phyloP scores from a whole-genome alignment of 2,329 filamentous ascomycete species.

The Aciculosporium take region DNA sequence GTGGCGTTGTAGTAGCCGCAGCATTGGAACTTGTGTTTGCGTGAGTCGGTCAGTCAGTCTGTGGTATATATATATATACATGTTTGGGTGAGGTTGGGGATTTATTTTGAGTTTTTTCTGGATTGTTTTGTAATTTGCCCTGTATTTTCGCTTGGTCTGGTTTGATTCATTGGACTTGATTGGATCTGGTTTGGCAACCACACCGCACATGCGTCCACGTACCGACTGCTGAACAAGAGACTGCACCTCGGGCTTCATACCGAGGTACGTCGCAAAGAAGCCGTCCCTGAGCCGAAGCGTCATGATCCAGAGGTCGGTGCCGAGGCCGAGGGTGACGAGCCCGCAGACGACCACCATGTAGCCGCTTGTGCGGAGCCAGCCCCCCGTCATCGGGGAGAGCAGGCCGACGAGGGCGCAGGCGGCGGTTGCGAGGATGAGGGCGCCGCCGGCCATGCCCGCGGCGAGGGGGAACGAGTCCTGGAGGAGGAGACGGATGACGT shows the following conservation, averaged over 20 bases:
- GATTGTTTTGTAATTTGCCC: no score
- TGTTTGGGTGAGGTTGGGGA: no score
- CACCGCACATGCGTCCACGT: no score
- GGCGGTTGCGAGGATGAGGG: constrained; percentile 59
- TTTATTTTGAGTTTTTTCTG: no score
- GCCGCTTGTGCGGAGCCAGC: constrained; percentile 56
- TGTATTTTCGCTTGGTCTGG: no score
- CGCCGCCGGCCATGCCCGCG: constrained; percentile 59
- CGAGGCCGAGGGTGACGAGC: constrained; percentile 51
- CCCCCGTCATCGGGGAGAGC: constrained; percentile 47
- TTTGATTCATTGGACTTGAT: no score
- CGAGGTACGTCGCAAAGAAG: constrained; percentile 46
- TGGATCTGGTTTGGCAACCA: no score
- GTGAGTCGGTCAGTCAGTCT: no score
- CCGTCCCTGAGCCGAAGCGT: constrained; percentile 54
- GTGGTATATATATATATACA: no score
- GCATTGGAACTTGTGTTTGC: constrained; percentile 74
- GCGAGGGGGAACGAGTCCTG: constrained; percentile 40
- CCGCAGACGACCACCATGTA: constrained; percentile 48
- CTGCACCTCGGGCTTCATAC: constrained; percentile 43
- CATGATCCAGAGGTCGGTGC: constrained; percentile 56
- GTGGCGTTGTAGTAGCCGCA: constrained; percentile 67
- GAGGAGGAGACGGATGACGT: constrained; percentile 36
- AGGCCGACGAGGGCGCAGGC: constrained; percentile 57
- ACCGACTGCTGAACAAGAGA: constrained; percentile 58